phyloP scores from a whole-genome alignment of 176 grass and related monocot genomes.

The Oryza meridionalis region DNA sequence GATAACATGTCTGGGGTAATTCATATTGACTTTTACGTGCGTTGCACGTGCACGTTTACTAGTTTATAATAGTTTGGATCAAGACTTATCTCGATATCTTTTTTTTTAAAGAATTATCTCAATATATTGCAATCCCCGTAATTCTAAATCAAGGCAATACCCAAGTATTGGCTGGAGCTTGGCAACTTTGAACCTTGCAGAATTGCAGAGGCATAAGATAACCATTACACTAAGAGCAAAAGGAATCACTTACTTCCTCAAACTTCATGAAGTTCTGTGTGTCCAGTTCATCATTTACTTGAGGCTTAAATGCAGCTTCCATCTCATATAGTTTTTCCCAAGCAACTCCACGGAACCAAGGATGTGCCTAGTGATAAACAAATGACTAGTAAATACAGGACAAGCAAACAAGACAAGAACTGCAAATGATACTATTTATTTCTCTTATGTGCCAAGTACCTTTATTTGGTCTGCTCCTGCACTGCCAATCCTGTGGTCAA shows the following conservation, averaged over 20 bases:
- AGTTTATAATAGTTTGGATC: neutral
- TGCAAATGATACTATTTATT: slow-evolving; percentile 5
- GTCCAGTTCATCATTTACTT: slow-evolving; percentile 94
- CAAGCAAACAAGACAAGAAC: slow-evolving; percentile 9
- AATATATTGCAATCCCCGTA: neutral
- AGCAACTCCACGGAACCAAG: slow-evolving; percentile 84
- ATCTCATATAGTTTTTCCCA: slow-evolving; percentile 99
- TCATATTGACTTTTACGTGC: too few relatives aligned
- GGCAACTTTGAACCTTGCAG: slow-evolving; percentile 9
- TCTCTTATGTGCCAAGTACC: slow-evolving; percentile 45
- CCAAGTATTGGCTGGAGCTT: slow-evolving; percentile 11
- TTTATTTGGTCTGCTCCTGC: slow-evolving; percentile 94
- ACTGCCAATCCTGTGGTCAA: slow-evolving; percentile 86
- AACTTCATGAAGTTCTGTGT: slow-evolving; percentile 98
- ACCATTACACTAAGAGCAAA: neutral
- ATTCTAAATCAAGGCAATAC: slow-evolving; percentile 31
- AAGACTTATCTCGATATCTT: neutral
- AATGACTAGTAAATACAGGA: slow-evolving; percentile 36
- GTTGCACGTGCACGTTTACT: too few relatives aligned
- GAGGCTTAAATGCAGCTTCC: slow-evolving; percentile 94
- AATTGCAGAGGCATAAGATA: slow-evolving; percentile 25
- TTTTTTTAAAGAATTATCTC: neutral
- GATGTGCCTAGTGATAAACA: slow-evolving; percentile 68
- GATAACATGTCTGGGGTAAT: too few relatives aligned
- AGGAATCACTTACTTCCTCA: slow-evolving; percentile 75